A percentile compares a stretch with the other conserved stretches of the same genome.
These are phyloP conservation scores for Nasturtium officinale DNA, from an alignment of 345 rosid genomes.

Conservation along the genomic window DNA sequence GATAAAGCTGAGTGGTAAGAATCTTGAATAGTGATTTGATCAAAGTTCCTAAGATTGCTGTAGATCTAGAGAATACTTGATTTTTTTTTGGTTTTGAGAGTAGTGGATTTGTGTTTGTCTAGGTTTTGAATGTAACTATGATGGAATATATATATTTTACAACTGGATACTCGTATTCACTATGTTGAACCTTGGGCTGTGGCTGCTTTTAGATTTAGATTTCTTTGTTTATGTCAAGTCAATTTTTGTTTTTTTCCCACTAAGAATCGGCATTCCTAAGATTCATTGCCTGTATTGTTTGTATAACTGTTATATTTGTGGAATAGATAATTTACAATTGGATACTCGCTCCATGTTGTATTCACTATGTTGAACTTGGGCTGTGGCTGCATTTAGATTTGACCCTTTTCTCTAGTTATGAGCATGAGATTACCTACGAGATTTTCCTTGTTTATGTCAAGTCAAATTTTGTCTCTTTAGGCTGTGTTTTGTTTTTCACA, in stretches of 20 bases:
- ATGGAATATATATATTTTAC: background rate
- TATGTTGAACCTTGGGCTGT: no score
- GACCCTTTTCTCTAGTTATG: background rate
- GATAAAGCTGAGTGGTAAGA: conserved; percentile 97
- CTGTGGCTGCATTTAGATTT: conserved; percentile 6
- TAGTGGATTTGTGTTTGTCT: background rate
- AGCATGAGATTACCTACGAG: background rate
- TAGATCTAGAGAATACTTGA: background rate
- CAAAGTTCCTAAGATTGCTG: background rate
- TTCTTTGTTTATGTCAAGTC: no score
- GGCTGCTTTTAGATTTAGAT: no score
- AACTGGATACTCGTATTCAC: no score
- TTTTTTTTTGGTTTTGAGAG: conserved; percentile 6
- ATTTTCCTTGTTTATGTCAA: background rate
- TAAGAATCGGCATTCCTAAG: no score
- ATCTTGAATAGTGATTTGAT: no score
- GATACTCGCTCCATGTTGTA: background rate
- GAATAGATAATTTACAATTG: background rate
- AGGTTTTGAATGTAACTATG: background rate
- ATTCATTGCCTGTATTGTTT: no score
- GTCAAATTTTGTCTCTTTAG: background rate
- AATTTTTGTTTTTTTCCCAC: no score
- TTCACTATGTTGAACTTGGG: conserved; percentile 9
- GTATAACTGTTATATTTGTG: no score
- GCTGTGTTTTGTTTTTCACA: background rate